phyloP scores from a whole-genome alignment of 768 basidiomycete species.

The Termitomyces heimii region DNA sequence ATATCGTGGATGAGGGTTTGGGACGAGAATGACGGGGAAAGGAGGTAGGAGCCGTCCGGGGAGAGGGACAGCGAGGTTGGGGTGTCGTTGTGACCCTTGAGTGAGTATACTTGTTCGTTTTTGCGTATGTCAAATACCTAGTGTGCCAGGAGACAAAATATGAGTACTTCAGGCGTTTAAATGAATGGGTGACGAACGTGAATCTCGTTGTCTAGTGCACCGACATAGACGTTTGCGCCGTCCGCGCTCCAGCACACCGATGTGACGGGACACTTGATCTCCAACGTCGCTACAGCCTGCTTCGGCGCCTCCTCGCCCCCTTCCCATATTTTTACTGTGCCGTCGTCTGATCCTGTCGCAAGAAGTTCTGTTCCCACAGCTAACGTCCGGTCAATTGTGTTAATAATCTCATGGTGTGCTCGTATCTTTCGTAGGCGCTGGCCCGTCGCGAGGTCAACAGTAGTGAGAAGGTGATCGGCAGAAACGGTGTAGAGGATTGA shows the following conservation, averaged over 20 bases:
- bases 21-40: constrained; percentile 89
- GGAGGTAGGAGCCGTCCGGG: constrained; percentile 80
- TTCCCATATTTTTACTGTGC: constrained; percentile 89
- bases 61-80: constrained; percentile 91
- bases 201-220: constrained; percentile 92
- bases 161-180: neutral
- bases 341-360: constrained; percentile 88
- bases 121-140: constrained; percentile 91
- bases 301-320: constrained; percentile 73
- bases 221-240: constrained; percentile 85
- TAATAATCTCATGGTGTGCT: constrained; percentile 90
- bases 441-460: constrained; percentile 81
- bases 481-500: constrained; percentile 76
- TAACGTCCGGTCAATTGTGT: constrained; percentile 81
- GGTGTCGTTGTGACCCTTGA: constrained; percentile 86
- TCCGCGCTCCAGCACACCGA: constrained; percentile 91
- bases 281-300: constrained; percentile 71
- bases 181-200: constrained; percentile 54
- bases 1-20: constrained; percentile 88
- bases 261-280: constrained; percentile 87
- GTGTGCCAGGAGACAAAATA: neutral
- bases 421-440: constrained; percentile 75
- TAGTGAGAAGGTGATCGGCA: constrained; percentile 79
- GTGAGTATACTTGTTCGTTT: constrained; percentile 69
- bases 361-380: constrained; percentile 83